Percentiles rank a stretch among this genome's conserved stretches.
Evolutionary conservation across 2,329 filamentous ascomycete genomes (phyloP).

Genomic region (Colletotrichum acutatum): DNA sequence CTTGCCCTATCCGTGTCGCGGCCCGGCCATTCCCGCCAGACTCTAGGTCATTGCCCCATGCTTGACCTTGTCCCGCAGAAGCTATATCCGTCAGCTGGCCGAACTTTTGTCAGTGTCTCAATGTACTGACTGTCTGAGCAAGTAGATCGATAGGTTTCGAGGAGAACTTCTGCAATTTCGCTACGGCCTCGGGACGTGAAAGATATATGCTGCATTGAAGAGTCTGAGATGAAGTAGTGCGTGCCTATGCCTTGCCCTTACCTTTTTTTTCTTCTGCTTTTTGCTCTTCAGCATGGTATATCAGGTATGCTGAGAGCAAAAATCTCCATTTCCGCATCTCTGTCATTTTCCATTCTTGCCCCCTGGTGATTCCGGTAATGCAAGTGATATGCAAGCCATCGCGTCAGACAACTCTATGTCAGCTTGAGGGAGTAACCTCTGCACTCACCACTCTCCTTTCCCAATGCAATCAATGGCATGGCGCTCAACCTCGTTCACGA

Average conservation of each 20-base stretch:
- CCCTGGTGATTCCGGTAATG: conserved; percentile 8
- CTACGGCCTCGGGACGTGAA: neutral
- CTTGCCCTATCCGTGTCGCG: conserved; percentile 5
- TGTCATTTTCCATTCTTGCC: neutral
- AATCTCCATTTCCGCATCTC: neutral
- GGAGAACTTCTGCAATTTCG: neutral
- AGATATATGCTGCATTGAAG: neutral
- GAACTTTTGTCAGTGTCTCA: neutral
- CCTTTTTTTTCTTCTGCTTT: neutral
- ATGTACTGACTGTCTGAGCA: neutral
- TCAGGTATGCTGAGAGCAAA: neutral
- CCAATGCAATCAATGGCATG: neutral
- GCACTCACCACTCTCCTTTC: neutral
- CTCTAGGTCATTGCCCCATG: conserved; percentile 10
- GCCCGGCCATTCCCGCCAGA: conserved; percentile 8
- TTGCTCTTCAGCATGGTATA: neutral
- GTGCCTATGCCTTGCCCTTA: neutral
- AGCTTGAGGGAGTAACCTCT: neutral
- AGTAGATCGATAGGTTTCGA: neutral
- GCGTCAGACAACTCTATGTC: neutral
- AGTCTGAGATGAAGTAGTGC: neutral
- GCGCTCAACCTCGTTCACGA: neutral
- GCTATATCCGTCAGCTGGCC: neutral
- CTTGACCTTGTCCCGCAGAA: conserved; percentile 11
- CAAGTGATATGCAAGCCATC: conserved; percentile 20